These are phyloP conservation scores for Xylaria bambusicola DNA, from an alignment of 495 filamentous ascomycete species.

Conservation along the genomic window DNA sequence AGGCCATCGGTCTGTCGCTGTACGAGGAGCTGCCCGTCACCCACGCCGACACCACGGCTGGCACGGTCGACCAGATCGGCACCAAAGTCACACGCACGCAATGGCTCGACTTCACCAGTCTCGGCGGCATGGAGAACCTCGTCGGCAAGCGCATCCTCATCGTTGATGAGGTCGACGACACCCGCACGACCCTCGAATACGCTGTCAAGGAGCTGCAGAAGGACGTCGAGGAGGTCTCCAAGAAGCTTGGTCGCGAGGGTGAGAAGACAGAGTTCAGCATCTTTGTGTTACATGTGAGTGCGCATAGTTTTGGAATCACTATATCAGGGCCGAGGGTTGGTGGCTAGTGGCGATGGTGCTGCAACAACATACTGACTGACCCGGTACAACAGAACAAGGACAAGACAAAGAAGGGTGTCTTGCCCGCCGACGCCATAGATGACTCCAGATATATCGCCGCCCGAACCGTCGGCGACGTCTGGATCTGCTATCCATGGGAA, in stretches of 20 bases:
- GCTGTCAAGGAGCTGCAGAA: conserved; percentile 94
- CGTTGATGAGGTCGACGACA: conserved; percentile 98
- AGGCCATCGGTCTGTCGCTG: conserved; percentile 96
- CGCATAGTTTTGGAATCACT: neutral
- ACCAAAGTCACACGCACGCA: conserved; percentile 97
- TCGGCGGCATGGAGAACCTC: conserved; percentile 85
- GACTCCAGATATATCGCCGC: conserved; percentile 81
- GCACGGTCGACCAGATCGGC: conserved; percentile 69
- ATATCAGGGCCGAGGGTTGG: neutral
- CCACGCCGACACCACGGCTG: conserved; percentile 39
- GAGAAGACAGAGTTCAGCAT: conserved; percentile 85
- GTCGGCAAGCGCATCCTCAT: conserved; percentile 98
- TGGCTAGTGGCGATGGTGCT: neutral
- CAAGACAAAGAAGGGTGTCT: conserved; percentile 86
- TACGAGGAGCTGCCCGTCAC: conserved; percentile 75
- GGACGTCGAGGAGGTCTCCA: conserved; percentile 83
- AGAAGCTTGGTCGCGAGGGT: conserved; percentile 63
- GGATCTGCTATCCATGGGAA: conserved; percentile 99
- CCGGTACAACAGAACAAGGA: conserved; percentile 77
- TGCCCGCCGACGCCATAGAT: conserved; percentile 79
- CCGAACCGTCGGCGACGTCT: conserved; percentile 84
- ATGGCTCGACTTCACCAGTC: conserved; percentile 89
- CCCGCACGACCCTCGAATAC: conserved; percentile 94
- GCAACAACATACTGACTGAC: conserved; percentile 15
- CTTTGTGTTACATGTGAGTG: conserved; percentile 91